Base-by-base conservation (phyloP, 2,329 filamentous ascomycete genomes). In the Ceratocystis albifundus region DNA sequence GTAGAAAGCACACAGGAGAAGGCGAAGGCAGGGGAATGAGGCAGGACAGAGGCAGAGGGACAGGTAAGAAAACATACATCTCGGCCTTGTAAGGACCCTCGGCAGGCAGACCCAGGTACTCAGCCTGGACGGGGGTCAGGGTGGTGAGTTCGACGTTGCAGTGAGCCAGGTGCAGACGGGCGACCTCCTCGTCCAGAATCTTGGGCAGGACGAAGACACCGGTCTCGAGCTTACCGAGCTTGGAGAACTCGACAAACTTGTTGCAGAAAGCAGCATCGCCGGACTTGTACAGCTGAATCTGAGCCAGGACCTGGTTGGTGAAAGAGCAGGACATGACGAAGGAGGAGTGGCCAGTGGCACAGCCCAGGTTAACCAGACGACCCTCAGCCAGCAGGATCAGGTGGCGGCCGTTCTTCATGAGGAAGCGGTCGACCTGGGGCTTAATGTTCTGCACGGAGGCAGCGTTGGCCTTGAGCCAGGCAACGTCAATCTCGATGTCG, bases 261-360 rank as follows among this genome's bases (percentile, higher is more conserved):
- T 89, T 82, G 79, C 88, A 85, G 78, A 96, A 99, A 67, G 82
- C 88, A 76, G 84, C 84, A 77, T 97, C 92, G 74, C 88, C 83
- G 74, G 86, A 88, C 88, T 97, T 97, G 89, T 80, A 99, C 75
- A 99, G 83, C 83, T 96, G 88, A 82, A 99, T 97, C 84, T 99
- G 94, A 72, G 94, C 94, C 77, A 99, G 90, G 74, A 97, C 94
- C 85, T 99, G 94, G 88, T 99, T 99, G 85, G 92, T 96, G 88
- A 99, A 99, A 71, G 93, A 97, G 88, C 94, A 99, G 74, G 92
- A 96, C 94, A 99, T 97, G 66, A 99, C 94, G 80, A 99, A 99
- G 65, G 93, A 97, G 72, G 92, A 96, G 88, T 99, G 94, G 72
- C 94, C 94, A 71, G 94, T 99, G 76, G 94, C 94, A 80, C 94